Base-by-base conservation (phyloP, 192 early-diverging fungal species). In the Kappamyces sp. region DNA sequence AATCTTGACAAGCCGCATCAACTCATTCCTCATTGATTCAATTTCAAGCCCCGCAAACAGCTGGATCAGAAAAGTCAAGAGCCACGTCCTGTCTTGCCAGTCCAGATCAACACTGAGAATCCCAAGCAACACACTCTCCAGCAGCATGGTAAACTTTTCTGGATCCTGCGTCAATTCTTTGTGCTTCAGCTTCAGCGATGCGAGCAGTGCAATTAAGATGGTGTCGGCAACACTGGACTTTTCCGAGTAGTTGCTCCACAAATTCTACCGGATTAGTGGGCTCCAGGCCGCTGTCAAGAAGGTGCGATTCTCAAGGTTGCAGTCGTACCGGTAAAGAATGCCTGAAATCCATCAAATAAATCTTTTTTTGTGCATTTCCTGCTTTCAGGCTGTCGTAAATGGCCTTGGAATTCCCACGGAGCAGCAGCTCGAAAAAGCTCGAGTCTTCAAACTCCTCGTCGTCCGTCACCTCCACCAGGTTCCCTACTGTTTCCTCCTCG, bases 141-240 rank as follows among this genome's bases (percentile, higher is more conserved):
- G 41, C 10, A 60, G 60, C 10, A 62, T 41, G 10, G 60, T 48
- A 2, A 66, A 37, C 36, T 62, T 65, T 37, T 51, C 62, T 33
- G 55, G 66, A 40, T 62, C 55, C 12, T 80, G 51, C 33, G 74
- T 60, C n/a, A 84, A 59, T 23, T 63, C 72, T 37, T 51, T 87
- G 79, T 65, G 80, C 82, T 71, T 98, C 97, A 66, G 95, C 95
- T 70, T 97, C 97, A 5, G 92, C 63, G 73, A 98, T 80, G 47
- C 93, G 53, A 3, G 88, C 80, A 12, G 95, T 87, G 1, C 93
- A 90, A 6, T 94, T 47, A 3, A 87, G 65, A 52, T 89, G 83
- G 39, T 34, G 9, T 63, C 40, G 39, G 53, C 64, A n/a, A 61
- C 61, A 10, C 3, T 36, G n/a, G 1, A 72, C 62, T 31, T 73